Base-by-base conservation (phyloP, 2,329 filamentous ascomycete genomes). In the Fusarium zealandicum region DNA sequence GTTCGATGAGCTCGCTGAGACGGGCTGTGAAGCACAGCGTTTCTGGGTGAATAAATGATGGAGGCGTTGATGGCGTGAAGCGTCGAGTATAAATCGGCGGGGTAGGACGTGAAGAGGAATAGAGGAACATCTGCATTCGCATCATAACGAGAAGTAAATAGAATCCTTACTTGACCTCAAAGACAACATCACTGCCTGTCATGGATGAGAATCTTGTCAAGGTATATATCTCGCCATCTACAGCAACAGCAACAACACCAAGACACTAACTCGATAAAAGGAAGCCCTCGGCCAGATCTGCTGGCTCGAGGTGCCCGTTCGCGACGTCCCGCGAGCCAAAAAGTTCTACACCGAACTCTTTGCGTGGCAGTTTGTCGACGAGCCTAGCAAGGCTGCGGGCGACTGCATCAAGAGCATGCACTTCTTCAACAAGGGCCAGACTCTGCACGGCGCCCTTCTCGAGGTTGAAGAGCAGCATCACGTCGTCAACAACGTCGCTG, bases 291-390 rank as follows among this genome's bases (percentile, higher is more conserved):
- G 73, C 52, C 67, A 75, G 42, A 69, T 75, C 40, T 73, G 69
- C 62, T 78, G 73, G 73, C 69, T 74, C 38, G 72, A 77, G 48
- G 61, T 78, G 12, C 74, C 75, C n/a, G 71, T 72, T 43, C 63
- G 56, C 22, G 67, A 75, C 56, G 51, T 74, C 12, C 39, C 54
- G 25, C 68, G 75, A 25, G 75, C 71, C 47, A 67, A 69, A 37
- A 68, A 66, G 33, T 76, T 78, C 64, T 77, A 76, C 57, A 65
- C 60, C 8, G 60, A 70, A 14, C 63, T 77, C 22, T 71, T 77
- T 17, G 64, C 57, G 28, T 74, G 73, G 73, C 65, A 73, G 14
- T 67, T 65, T 46, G 36, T 39, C 22, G 38, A 54, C 3, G 63
- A 71, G 27, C 46, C 61, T 18, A 49, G 57, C 18, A 59, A 61